Percentiles rank a stretch among this genome's conserved stretches.
Evolutionary conservation across 2,329 filamentous ascomycete species (phyloP).

Genomic region (Niveomyces coronatus): DNA sequence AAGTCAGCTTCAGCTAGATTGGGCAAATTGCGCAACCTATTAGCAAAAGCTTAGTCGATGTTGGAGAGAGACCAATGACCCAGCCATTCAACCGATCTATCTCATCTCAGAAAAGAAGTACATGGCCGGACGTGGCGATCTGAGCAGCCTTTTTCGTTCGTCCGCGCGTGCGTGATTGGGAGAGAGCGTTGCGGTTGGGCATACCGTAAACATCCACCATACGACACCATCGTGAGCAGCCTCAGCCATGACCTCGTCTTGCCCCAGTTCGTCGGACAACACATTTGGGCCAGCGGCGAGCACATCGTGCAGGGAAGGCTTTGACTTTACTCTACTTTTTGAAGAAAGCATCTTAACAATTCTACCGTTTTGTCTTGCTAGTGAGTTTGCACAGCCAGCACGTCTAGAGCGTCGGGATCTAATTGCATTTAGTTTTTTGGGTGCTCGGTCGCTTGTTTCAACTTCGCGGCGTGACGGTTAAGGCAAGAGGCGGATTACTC

Average conservation of each 20-base stretch:
- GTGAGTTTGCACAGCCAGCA: slow-evolving; percentile 4
- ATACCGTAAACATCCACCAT: too few species aligned
- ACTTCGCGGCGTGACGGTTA: neutral
- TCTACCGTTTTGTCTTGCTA: slow-evolving; percentile 12
- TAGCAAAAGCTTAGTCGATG: too few species aligned
- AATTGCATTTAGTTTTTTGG: neutral
- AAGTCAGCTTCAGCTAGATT: too few species aligned
- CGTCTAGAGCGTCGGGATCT: neutral
- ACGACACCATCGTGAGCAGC: too few species aligned
- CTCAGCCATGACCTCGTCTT: neutral
- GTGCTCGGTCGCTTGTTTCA: neutral
- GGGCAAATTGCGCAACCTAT: too few species aligned
- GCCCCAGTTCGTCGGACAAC: neutral
- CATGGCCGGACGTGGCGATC: too few species aligned
- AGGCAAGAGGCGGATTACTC: neutral
- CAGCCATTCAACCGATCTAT: too few species aligned
- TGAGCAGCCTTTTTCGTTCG: too few species aligned
- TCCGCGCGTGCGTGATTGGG: too few species aligned
- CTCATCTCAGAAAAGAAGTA: too few species aligned
- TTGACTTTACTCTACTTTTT: slow-evolving; percentile 19
- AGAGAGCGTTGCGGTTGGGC: too few species aligned
- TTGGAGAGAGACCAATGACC: too few species aligned
- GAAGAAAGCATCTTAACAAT: slow-evolving; percentile 17
- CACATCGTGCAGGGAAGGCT: neutral
- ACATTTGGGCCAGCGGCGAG: neutral